Base-by-base conservation (phyloP, 2,329 filamentous ascomycete genomes). In the Cladophialophora yegresii region DNA sequence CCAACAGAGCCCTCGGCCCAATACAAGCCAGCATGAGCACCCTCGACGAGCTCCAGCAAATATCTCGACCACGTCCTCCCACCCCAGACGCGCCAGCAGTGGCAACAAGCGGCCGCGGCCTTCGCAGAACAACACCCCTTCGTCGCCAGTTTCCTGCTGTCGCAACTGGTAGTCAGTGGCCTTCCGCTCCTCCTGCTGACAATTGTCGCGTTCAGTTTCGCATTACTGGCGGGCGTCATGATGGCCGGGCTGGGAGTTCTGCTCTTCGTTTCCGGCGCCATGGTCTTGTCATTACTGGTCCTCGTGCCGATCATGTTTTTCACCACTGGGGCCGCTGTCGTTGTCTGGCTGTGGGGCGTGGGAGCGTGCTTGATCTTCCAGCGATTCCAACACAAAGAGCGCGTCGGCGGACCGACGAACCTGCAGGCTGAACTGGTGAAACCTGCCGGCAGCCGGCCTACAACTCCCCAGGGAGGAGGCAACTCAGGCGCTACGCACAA, bases 221-320 rank as follows among this genome's bases (percentile, higher is more conserved):
- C 88, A 16, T 73, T 90, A 47, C 77, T 87, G 49, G 81, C 82
- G 32, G 87, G 87, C 12, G 72, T 90, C 45, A 67, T 86, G 20
- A 75, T 85, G 49, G 82, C 77, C 4, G 71, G 84, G 6, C 74
- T 84, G 4, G 79, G 76, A 20, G 83, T 82, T 2, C 72, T 84
- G 8, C 71, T 87, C 62, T 90, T 91, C 78, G 84, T 85, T 1
- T 81, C 89, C 54, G 87, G 89, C 78, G 88, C 86, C 80, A 82
- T 87, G 59, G 85, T 87, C 57, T 75, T 91, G 51, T 89, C 88
- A 2, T 78, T 90, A 10, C 74, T 91, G 54, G 73, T 93, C 47
- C 82, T 95, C 16, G 77, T 91, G 0, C 90, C 90, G 1, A 84
- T 86, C 0, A 77, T 93, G 43, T 84, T 90, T 75, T 75, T 91